Evolutionary conservation across 139 green algal genomes (phyloP), one percentile per base, ranked within the genome.

Genomic region (Mychonastes homosphaera): DNA sequence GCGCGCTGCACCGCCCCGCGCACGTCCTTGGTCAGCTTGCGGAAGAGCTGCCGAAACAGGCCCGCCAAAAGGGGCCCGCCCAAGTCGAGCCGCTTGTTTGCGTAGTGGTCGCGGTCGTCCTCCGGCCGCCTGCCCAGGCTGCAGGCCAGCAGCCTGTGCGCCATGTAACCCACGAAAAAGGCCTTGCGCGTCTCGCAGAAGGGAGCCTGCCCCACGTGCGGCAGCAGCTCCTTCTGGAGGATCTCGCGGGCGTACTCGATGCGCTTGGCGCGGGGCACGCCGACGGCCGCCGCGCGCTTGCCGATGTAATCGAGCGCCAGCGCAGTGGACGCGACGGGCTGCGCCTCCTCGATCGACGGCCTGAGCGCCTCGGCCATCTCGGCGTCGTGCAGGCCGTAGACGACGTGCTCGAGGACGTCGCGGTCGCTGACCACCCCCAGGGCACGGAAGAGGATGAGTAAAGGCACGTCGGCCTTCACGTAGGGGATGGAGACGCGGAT

Each of bases 81-180:
- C 69, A 93, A 53, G 77, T 98, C 90, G 62, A 99, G 75, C 18
- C 92, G 80, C 79, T 99, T 99, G 87, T 97, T 97, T 51, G 79
- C 84, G 63, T 97, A 99, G 80, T 97, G 89, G 68, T 99, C 92
- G 3, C 92, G 81, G 71, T 97, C 91, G 59, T 97, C 90, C 67
- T 95, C 79, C n/a, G 64, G 57, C 0, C 77, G 74, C 23, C 84
- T 44, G 38, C 16, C 15, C 38, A 44, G 15, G 15, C 15, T 44
- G 38, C 38, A 44, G 38, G 1, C 38, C 38, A n/a, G 38, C 38
- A 44, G 38, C 73, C 70, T 71, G 72, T 83, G 71, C 65, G 83
- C 74, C 79, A 86, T 86, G 70, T 86, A 86, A 13, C 79, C 79
- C 52, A 86, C 63, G 51, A 83, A 80, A 64, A 81, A 80, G 1